phyloP scores from a whole-genome alignment of 192 early-diverging fungal genomes.

The Coemansia sp. region DNA sequence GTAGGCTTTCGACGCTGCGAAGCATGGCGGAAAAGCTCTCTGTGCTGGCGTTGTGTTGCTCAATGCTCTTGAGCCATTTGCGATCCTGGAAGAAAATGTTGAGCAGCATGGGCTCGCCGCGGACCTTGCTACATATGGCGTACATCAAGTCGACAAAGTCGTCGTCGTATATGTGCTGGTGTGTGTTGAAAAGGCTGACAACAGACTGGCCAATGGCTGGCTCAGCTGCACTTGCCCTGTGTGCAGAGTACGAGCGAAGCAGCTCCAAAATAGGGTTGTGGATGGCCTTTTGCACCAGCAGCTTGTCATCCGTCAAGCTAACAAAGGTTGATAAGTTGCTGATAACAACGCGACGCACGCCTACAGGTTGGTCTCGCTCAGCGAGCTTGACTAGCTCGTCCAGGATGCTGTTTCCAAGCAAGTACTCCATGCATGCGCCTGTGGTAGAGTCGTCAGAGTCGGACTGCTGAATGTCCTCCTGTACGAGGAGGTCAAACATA shows the following conservation, averaged over 20 bases:
- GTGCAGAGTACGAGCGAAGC: conserved; percentile 61
- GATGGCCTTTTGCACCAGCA: conserved; percentile 85
- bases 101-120: conserved; percentile 48
- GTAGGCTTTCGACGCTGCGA: conserved; percentile 50
- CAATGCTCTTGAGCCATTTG: conserved; percentile 42
- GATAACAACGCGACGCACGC: conserved; percentile 77
- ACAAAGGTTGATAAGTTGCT: conserved; percentile 77
- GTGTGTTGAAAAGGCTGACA: conserved; percentile 16
- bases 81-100: conserved; percentile 53
- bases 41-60: conserved; percentile 32
- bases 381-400: conserved; percentile 73
- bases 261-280: conserved; percentile 81
- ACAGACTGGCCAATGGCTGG: conserved; percentile 10
- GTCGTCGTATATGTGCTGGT: conserved; percentile 28
- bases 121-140: conserved; percentile 51
- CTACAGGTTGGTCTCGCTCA: conserved; percentile 72
- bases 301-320: conserved; percentile 79
- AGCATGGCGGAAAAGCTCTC: conserved; percentile 47
- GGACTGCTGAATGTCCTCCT: conserved; percentile 70
- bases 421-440: conserved; percentile 86
- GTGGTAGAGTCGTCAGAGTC: conserved; percentile 69
- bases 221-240: conserved; percentile 1
- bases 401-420: conserved; percentile 81
- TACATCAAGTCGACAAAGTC: conserved; percentile 48
- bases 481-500: conserved; percentile 86